These are phyloP conservation scores for Verticillium zaregamsianum DNA, from an alignment of 2,329 filamentous ascomycete species.

Conservation along the genomic window DNA sequence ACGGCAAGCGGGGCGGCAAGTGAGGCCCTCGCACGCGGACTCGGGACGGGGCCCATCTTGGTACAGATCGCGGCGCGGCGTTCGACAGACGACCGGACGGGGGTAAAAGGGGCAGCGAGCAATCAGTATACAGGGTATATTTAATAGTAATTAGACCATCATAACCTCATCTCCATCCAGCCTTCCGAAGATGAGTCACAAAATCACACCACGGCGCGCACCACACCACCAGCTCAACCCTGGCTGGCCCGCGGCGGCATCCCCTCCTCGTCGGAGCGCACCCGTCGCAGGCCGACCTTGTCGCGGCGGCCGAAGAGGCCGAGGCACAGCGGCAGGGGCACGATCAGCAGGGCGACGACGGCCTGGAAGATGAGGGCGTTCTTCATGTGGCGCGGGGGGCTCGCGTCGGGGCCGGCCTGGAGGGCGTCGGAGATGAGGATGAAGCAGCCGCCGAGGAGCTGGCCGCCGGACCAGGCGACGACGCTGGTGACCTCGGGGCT, in stretches of 20 bases:
- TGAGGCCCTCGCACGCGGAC: no score
- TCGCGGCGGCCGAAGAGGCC: conserved; percentile 63
- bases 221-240: neutral
- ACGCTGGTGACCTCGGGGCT: conserved; percentile 81
- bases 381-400: conserved; percentile 69
- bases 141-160: no score
- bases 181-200: neutral
- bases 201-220: neutral
- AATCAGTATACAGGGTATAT: no score
- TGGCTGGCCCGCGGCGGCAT: conserved; percentile 17
- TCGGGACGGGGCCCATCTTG: no score
- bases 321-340: conserved; percentile 65
- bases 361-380: conserved; percentile 75
- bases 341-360: conserved; percentile 59
- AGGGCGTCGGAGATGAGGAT: conserved; percentile 79
- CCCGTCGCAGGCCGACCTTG: conserved; percentile 45
- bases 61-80: no score
- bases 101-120: no score
- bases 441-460: conserved; percentile 80
- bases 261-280: conserved; percentile 36
- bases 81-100: no score
- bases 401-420: conserved; percentile 44
- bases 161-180: neutral
- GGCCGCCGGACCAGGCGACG: conserved; percentile 81
- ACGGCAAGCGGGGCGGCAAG: neutral